These are phyloP conservation scores for Ophiostoma sp. DNA, from an alignment of 2,329 filamentous ascomycete species.

Conservation along the genomic window DNA sequence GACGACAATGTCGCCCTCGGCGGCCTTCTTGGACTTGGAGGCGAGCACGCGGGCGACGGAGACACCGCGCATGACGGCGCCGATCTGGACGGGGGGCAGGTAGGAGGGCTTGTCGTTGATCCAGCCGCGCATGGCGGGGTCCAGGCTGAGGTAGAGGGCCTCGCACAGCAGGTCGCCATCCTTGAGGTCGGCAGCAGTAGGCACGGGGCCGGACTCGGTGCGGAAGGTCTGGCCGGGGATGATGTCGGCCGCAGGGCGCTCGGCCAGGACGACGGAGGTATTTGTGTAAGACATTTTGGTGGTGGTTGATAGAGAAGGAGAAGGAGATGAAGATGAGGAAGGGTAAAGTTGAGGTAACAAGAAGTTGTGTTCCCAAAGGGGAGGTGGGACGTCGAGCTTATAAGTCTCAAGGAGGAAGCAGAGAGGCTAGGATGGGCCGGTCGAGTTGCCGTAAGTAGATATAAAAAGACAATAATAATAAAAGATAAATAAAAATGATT, in stretches of 20 bases:
- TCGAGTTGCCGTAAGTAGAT: constrained; percentile 2
- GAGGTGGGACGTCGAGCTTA: background rate
- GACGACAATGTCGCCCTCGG: constrained; percentile 48
- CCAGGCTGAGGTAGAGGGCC: constrained; percentile 52
- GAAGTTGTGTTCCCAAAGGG: background rate
- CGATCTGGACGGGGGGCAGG: constrained; percentile 55
- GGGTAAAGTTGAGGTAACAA: background rate
- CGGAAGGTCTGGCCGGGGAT: constrained; percentile 62
- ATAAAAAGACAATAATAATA: background rate
- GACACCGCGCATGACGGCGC: constrained; percentile 54
- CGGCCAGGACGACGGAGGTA: constrained; percentile 52
- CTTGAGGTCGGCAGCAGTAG: constrained; percentile 44
- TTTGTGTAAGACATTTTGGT: constrained; percentile 23
- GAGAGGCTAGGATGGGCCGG: background rate
- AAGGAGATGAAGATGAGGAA: background rate
- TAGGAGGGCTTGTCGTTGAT: constrained; percentile 49
- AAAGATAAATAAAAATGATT: background rate
- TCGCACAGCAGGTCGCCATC: constrained; percentile 50
- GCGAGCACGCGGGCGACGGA: constrained; percentile 50
- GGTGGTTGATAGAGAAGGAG: background rate
- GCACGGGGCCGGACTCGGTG: constrained; percentile 46
- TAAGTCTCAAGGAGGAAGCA: background rate
- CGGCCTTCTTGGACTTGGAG: constrained; percentile 43
- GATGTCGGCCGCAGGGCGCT: constrained; percentile 57
- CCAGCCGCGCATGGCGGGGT: constrained; percentile 61